Percentiles rank a stretch among this genome's conserved stretches.
These are phyloP conservation scores for Tulasnella calospora DNA, from an alignment of 768 basidiomycete genomes.

Conservation along the genomic window DNA sequence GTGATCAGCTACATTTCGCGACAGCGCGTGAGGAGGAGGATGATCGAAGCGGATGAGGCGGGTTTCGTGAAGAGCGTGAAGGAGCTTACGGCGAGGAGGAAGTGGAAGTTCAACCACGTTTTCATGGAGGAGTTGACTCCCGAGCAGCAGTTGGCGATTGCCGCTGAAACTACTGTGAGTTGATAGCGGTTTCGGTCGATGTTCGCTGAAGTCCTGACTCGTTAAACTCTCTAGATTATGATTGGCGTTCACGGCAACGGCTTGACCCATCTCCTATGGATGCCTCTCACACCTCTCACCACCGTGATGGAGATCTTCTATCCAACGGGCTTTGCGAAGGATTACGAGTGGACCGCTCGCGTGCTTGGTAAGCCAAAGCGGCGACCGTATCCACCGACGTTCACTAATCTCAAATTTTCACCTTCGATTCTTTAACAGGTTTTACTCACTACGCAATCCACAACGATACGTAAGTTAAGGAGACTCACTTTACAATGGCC, in stretches of 20 bases:
- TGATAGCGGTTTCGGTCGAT: neutral
- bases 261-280: constrained; percentile 40
- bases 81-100: constrained; percentile 36
- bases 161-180: constrained; percentile 38
- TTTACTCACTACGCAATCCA: constrained; percentile 39
- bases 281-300: constrained; percentile 38
- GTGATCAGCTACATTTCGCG: constrained; percentile 34
- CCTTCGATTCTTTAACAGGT: neutral
- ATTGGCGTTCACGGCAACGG: constrained; percentile 41
- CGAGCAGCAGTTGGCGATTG: constrained; percentile 39
- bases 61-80: constrained; percentile 36
- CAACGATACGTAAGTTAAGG: constrained; percentile 31
- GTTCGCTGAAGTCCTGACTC: neutral
- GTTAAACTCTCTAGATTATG: constrained; percentile 36
- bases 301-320: constrained; percentile 42
- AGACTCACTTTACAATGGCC: neutral
- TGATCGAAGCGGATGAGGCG: constrained; percentile 36
- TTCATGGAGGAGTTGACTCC: constrained; percentile 23
- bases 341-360: constrained; percentile 35
- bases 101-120: constrained; percentile 34
- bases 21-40: constrained; percentile 39
- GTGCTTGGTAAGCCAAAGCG: constrained; percentile 34
- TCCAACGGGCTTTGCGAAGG: constrained; percentile 38
- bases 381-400: neutral
- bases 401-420: neutral